Base-by-base conservation (phyloP, 2,329 filamentous ascomycete species). In the Coniochaeta pulveracea region DNA sequence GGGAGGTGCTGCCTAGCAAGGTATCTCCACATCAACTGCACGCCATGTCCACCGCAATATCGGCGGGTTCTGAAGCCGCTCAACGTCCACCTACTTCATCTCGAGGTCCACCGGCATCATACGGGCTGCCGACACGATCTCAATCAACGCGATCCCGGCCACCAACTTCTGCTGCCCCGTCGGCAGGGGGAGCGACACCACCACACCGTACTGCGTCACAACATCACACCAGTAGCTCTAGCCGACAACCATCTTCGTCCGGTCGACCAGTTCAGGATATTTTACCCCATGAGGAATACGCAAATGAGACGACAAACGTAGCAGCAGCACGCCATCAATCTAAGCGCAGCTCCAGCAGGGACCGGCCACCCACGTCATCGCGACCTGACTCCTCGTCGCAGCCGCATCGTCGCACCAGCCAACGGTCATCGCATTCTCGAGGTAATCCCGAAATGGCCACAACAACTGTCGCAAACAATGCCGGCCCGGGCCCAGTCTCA, bases 221-320 rank as follows among this genome's bases (percentile, higher is more conserved):
- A 12, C 43, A 44, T 23, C 47, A 51, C 34, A 36, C 36, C 23
- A 37, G 40, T 21, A 27, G n/a, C n/a, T n/a, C n/a, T n/a, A n/a
- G 14, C 33, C 36, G 30, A 18, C 30, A 23, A 25, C 22, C 31
- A 26, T 58, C 60, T 22, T 61, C 60, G 17, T 58, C 59, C 26
- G 52, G 56, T 36, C 60, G 58, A 40, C 56, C 60, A 38, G 47
- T 56, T 30, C 59, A 64, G 41, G 58, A 69, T 36, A 45, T 58
- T 26, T 46, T 60, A 34, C 60, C 62, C 35, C 75, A 80, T 48
- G 68, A 79, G 55, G 83, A 91, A 58, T 78, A 77, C 63, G 84
- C 30, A 16, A 33, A 25, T 11, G 30, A 89, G 59, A 70, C 77
- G 47, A 65, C 69, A 47, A 78, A 78, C 62, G 56, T 82, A 61